These are phyloP conservation scores for Moesziomyces sp. DNA, from an alignment of 1,284 basidiomycete genomes.

Conservation along the genomic window DNA sequence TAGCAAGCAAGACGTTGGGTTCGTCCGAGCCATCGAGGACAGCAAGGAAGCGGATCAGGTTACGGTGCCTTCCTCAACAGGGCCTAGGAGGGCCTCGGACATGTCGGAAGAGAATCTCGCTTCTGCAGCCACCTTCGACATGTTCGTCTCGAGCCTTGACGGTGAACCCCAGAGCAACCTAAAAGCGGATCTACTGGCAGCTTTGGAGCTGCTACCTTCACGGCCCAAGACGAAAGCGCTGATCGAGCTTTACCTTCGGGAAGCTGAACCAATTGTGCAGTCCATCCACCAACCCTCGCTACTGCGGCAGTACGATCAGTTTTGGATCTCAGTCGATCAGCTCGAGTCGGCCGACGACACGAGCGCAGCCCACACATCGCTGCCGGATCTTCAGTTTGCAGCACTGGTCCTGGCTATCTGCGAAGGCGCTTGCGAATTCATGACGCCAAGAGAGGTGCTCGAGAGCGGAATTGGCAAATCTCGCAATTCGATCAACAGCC, in stretches of 20 bases:
- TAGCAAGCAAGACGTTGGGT: too few species aligned
- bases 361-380: neutral
- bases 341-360: neutral
- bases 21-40: too few species aligned
- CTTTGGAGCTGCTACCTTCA: conserved; percentile 22
- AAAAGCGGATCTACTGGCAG: conserved; percentile 10
- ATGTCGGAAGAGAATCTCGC: conserved; percentile 5
- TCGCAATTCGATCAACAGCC: conserved; percentile 29
- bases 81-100: neutral
- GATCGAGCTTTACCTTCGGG: conserved; percentile 33
- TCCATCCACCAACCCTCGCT: conserved; percentile 35
- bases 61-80: neutral
- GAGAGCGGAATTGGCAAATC: conserved; percentile 32
- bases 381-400: conserved; percentile 38
- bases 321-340: conserved; percentile 26
- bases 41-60: neutral
- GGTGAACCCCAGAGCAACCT: neutral
- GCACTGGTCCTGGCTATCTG: conserved; percentile 39
- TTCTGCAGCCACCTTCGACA: conserved; percentile 19
- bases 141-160: conserved; percentile 6
- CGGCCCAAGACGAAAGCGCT: conserved; percentile 35
- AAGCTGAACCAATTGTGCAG: conserved; percentile 39
- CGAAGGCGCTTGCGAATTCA: conserved; percentile 47
- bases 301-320: conserved; percentile 22
- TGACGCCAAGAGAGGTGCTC: conserved; percentile 45